Evolutionary conservation across 2,329 filamentous ascomycete genomes (phyloP), one percentile per base, ranked within the genome.

Genomic region (Immersiporthe knoxdaviesiana): DNA sequence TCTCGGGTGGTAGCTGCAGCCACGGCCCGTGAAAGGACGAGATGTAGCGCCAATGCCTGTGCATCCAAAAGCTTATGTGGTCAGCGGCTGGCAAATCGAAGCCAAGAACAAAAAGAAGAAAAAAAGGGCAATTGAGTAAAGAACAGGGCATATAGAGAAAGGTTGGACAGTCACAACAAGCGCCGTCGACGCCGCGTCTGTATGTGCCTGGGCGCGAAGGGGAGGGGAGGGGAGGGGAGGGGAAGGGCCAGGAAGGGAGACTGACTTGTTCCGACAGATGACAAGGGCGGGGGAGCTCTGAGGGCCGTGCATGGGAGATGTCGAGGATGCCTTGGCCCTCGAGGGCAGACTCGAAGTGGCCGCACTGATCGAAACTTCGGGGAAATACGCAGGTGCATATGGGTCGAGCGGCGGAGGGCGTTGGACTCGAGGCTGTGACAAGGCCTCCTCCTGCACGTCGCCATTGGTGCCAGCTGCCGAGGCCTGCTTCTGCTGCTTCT

Each of bases 21-120:
- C 93, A 96, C 73, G 92, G 90, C 32, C 92, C 93, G 76, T 94
- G 90, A 76, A 92, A 96, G 37, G 90, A 91, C 30, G 92, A 94
- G 70, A 96, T 94, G 78, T 93, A 93, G 72, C 90, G 87, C 92
- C 92, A 95, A 81, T 95, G 92, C 78, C 92, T 95, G 65, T 44
- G 63, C 11, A 6, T 18, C 39, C 8, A 3, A 21, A 16, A 7
- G n/a, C n/a, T 35, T 8, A 11, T 41, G 27, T 30, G 41, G 65
- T 72, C 63, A 72, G 69, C 37, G 63, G 41, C 32, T 63, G 64
- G 50, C 6, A 39, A 10, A 39, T 7, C 5, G 37, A 39, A 39
- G 37, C 6, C 3, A 35, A 39, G 37, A 39, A 39, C 12, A 63
- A 65, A 64, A 18, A 44, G 18, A 18, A 21, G 39, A n/a, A 32